A percentile compares a stretch with the other conserved stretches of the same genome.
phyloP scores from a whole-genome alignment of 495 filamentous ascomycete species.

The Neurospora sp. region DNA sequence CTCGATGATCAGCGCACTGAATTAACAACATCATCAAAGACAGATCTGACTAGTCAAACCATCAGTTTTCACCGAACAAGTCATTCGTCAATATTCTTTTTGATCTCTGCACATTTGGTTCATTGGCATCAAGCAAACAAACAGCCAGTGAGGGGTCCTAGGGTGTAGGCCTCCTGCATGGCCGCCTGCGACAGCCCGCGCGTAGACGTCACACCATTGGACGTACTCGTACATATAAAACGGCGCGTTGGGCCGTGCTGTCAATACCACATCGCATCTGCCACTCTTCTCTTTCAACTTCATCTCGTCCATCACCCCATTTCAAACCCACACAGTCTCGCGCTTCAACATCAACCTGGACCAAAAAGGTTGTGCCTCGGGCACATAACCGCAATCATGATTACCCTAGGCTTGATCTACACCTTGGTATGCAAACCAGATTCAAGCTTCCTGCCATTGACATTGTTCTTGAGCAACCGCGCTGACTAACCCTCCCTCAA shows the following conservation, averaged over 20 bases:
- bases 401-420: constrained; percentile 1
- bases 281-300: background rate
- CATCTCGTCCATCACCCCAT: background rate
- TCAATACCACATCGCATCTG: background rate
- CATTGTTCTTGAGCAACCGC: no score
- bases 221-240: background rate
- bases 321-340: background rate
- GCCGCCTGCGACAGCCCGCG: background rate
- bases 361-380: background rate
- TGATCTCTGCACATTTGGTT: background rate
- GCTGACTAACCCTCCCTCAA: background rate
- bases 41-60: background rate
- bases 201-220: background rate
- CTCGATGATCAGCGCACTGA: background rate
- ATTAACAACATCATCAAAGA: background rate
- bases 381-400: constrained; percentile 1
- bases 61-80: background rate
- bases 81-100: background rate
- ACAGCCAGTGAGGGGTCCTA: background rate
- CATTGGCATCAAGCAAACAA: background rate
- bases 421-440: constrained; percentile 1
- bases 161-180: background rate
- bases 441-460: no score
- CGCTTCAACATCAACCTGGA: background rate
- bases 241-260: background rate